These are phyloP conservation scores for Exophiala phaeomuriformis DNA, from an alignment of 2,329 filamentous ascomycete genomes.

Conservation along the genomic window DNA sequence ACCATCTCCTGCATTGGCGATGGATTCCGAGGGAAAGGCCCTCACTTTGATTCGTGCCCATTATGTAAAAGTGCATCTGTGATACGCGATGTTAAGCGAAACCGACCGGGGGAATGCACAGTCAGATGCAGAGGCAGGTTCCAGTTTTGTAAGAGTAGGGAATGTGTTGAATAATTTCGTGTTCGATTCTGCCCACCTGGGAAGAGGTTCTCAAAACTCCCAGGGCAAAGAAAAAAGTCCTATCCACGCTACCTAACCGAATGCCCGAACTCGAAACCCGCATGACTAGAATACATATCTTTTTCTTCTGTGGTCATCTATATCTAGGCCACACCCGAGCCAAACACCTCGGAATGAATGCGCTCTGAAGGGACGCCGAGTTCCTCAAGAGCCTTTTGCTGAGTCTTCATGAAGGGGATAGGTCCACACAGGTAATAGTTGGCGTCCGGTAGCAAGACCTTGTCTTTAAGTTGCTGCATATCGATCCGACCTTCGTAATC, in stretches of 20 bases:
- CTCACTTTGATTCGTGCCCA: neutral
- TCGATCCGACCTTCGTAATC: constrained; percentile 53
- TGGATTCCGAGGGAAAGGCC: constrained; percentile 23
- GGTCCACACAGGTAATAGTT: constrained; percentile 70
- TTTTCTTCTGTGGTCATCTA: neutral
- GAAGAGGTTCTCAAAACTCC: no score
- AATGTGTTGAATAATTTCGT: no score
- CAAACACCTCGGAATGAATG: constrained; percentile 30
- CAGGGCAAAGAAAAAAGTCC: no score
- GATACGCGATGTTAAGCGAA: no score
- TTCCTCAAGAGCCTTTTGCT: constrained; percentile 23
- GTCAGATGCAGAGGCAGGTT: no score
- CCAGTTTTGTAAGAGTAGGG: no score
- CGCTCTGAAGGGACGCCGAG: constrained; percentile 25
- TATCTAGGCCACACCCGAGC: constrained; percentile 3
- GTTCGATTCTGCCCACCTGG: no score
- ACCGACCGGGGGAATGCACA: no score
- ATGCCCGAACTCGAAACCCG: no score
- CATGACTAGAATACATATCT: no score
- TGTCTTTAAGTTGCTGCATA: constrained; percentile 48
- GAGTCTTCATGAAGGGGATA: constrained; percentile 55
- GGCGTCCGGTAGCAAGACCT: constrained; percentile 48
- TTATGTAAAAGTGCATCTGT: neutral
- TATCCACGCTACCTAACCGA: no score
- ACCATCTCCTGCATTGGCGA: constrained; percentile 26